phyloP scores from a whole-genome alignment of 75 land plant species.

The Ceratopteris richardii region DNA sequence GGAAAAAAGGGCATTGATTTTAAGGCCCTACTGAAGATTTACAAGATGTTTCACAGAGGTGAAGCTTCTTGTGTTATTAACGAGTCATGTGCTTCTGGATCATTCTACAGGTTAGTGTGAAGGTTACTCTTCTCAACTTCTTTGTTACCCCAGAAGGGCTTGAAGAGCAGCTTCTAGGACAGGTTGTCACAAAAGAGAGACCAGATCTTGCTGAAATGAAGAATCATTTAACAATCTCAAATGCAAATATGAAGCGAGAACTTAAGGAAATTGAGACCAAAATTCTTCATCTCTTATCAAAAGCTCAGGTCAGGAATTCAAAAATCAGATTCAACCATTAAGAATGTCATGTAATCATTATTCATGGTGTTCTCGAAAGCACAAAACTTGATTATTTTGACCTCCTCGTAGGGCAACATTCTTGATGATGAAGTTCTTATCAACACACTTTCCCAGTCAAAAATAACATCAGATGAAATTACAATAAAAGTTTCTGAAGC shows the following conservation, averaged over 20 bases:
- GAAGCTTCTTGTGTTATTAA: too few species aligned
- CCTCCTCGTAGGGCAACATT: constrained; percentile 24
- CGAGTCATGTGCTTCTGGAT: too few species aligned
- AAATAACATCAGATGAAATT: constrained; percentile 37
- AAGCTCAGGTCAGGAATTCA: constrained; percentile 25
- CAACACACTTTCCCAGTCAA: constrained; percentile 32
- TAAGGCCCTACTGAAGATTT: too few species aligned
- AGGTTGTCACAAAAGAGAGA: constrained; percentile 34
- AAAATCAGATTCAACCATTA: too few species aligned
- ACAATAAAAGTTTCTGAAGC: constrained; percentile 29
- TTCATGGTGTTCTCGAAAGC: too few species aligned
- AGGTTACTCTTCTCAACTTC: constrained; percentile 36
- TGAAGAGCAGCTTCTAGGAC: constrained; percentile 32
- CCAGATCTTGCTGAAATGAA: constrained; percentile 41
- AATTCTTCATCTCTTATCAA: constrained; percentile 25
- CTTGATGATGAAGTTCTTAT: constrained; percentile 35
- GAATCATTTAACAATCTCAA: constrained; percentile 25
- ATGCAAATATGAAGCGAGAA: constrained; percentile 35
- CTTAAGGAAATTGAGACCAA: constrained; percentile 28
- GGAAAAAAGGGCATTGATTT: too few species aligned
- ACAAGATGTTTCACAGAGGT: too few species aligned
- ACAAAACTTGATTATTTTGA: too few species aligned
- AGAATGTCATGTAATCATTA: too few species aligned
- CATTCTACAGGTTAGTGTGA: constrained; percentile 30
- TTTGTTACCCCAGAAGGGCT: constrained; percentile 34